phyloP scores from a whole-genome alignment of 768 basidiomycete species.

The Omphalotus guepiniiformis region DNA sequence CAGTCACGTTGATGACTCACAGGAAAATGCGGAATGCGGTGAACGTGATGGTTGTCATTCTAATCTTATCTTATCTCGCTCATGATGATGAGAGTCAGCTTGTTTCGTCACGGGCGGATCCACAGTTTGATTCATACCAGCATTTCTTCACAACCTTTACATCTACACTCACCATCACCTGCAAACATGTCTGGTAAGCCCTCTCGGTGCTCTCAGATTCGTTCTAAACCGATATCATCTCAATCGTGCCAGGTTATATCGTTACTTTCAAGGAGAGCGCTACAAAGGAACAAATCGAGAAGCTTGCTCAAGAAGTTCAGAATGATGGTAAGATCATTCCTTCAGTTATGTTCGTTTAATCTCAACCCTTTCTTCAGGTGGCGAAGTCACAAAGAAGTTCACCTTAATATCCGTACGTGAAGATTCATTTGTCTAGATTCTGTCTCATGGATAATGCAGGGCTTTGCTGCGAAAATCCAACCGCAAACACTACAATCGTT shows the following conservation, averaged over 20 bases:
- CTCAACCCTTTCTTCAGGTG: slow-evolving; percentile 27
- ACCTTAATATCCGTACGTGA: slow-evolving; percentile 33
- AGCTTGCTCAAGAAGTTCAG: slow-evolving; percentile 34
- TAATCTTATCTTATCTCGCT: slow-evolving; percentile 1
- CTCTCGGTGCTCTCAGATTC: neutral
- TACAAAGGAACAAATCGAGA: slow-evolving; percentile 34
- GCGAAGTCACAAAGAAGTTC: slow-evolving; percentile 33
- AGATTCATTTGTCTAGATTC: neutral
- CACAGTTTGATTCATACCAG: neutral
- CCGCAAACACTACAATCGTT: slow-evolving; percentile 25
- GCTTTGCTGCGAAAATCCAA: slow-evolving; percentile 40
- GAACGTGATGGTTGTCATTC: neutral
- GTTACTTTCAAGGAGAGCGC: slow-evolving; percentile 50
- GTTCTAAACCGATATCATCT: neutral
- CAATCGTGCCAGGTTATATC: slow-evolving; percentile 40
- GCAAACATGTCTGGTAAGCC: slow-evolving; percentile 2
- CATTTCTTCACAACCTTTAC: neutral
- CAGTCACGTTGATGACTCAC: slow-evolving; percentile 1
- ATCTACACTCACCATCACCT: neutral
- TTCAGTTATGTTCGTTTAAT: neutral
- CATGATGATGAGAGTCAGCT: neutral
- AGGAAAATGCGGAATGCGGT: neutral
- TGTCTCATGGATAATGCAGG: slow-evolving; percentile 30
- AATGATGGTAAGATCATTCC: slow-evolving; percentile 28
- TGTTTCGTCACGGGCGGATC: neutral